These are phyloP conservation scores for Gynostemma pentaphyllum DNA, from an alignment of 306 rosid genomes.

Conservation along the genomic window DNA sequence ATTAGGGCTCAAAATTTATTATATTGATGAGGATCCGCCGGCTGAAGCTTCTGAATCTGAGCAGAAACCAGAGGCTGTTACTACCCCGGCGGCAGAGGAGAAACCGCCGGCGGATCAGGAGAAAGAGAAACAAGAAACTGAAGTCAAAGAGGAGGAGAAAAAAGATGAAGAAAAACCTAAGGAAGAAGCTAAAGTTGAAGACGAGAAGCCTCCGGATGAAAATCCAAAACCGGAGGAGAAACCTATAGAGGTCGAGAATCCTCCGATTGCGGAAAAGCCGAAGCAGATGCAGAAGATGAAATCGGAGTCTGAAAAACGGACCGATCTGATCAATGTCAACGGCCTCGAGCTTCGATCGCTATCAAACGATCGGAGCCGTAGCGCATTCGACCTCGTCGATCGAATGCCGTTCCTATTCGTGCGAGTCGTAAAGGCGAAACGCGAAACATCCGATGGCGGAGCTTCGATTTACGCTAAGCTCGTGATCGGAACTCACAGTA, in stretches of 20 bases:
- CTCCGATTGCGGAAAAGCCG: constrained; percentile 28
- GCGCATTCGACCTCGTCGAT: constrained; percentile 56
- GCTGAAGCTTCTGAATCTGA: constrained; percentile 14
- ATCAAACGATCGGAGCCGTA: constrained; percentile 31
- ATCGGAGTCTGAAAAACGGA: constrained; percentile 6
- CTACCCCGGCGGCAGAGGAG: constrained; percentile 13
- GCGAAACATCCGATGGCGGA: constrained; percentile 1
- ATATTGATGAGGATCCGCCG: constrained; percentile 50
- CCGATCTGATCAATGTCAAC: constrained; percentile 21
- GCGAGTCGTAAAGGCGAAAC: constrained; percentile 53
- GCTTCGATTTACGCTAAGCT: constrained; percentile 41
- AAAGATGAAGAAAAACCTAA: constrained; percentile 21
- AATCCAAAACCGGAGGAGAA: constrained; percentile 1
- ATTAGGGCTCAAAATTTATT: constrained; percentile 49
- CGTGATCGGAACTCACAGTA: constrained; percentile 61
- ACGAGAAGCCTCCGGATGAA: constrained; percentile 18
- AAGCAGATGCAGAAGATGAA: constrained; percentile 17
- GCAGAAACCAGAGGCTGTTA: constrained; percentile 15
- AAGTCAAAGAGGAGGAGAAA: constrained; percentile 17
- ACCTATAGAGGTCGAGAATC: constrained; percentile 22
- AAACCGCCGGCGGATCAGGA: constrained; percentile 24
- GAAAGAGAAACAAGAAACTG: constrained; percentile 13
- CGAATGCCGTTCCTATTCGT: constrained; percentile 68
- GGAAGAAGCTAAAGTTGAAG: constrained; percentile 20
- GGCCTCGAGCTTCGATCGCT: constrained; percentile 46